Evolutionary conservation across 495 filamentous ascomycete species (phyloP).

Genomic region (Aspergillus leporis): DNA sequence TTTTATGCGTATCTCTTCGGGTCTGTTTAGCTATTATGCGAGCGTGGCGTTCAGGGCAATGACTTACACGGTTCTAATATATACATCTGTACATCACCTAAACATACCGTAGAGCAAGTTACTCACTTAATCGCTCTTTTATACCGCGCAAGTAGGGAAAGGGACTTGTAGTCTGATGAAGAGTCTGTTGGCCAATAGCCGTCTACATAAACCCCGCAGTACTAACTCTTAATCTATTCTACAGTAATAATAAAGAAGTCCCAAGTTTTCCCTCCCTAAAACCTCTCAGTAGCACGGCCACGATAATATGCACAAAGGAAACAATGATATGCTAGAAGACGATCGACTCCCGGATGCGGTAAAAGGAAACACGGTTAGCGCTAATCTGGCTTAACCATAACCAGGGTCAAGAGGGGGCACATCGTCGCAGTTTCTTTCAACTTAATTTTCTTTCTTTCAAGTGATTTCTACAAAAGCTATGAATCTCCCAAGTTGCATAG

Average conservation of each 20-base stretch:
- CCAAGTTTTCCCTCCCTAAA: neutral
- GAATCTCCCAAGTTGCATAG: neutral
- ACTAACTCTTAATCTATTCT: too few species aligned
- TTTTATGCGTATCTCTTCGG: constrained; percentile 15
- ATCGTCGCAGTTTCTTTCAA: neutral
- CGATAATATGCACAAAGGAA: neutral
- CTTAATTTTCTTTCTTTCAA: neutral
- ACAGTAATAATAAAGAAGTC: too few species aligned
- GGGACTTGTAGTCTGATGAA: too few species aligned
- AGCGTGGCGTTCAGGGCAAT: constrained; percentile 21
- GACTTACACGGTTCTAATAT: neutral
- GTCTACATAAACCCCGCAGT: too few species aligned
- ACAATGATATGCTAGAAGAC: neutral
- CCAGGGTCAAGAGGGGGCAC: neutral
- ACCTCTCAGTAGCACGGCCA: neutral
- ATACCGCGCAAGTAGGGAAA: neutral
- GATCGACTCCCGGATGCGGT: constrained; percentile 19
- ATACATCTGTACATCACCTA: neutral
- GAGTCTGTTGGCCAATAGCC: too few species aligned
- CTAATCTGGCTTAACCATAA: constrained; percentile 11
- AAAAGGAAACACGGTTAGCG: constrained; percentile 20
- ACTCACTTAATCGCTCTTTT: neutral
- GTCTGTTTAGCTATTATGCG: constrained; percentile 6
- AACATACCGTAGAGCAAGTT: neutral
- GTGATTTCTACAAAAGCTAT: neutral